Percentiles rank a stretch among this genome's conserved stretches.
Conservation (phyloP, 139 green algal species). For the Chlorella sp. region DNA sequence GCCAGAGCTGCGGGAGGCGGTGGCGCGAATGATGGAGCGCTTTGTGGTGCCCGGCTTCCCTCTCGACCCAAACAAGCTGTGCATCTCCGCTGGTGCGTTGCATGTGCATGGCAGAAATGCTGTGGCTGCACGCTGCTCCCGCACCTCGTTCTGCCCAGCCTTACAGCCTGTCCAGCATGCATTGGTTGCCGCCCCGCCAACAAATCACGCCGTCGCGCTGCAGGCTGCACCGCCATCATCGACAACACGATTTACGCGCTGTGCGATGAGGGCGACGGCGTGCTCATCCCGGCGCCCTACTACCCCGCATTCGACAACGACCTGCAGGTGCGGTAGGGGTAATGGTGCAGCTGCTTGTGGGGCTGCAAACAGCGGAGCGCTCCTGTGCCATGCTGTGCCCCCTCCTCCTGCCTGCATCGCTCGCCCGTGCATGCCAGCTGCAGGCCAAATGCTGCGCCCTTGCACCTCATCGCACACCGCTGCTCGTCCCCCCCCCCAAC, state of each 20-base stretch:
- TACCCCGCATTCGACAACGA: conserved; percentile 88
- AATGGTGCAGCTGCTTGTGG: neutral
- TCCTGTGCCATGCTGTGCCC: no score
- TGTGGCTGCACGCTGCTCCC: no score
- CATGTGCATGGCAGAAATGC: no score
- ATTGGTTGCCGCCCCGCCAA: no score
- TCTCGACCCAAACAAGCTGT: conserved; percentile 24
- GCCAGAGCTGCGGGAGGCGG: conserved; percentile 32
- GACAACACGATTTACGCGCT: conserved; percentile 69
- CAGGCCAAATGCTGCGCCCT: no score
- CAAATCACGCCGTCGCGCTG: no score
- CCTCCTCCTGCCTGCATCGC: neutral
- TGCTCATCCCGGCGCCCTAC: conserved; percentile 80
- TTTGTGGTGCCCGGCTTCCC: conserved; percentile 63
- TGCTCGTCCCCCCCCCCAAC: neutral
- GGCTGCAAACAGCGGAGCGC: neutral
- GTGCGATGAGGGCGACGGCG: conserved; percentile 43
- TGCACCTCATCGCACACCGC: neutral
- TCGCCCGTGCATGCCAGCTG: no score
- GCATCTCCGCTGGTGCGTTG: neutral
- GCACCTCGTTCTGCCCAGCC: no score
- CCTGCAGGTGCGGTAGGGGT: conserved; percentile 54
- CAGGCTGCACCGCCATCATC: conserved; percentile 64
- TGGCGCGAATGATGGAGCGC: conserved; percentile 51
- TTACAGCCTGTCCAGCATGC: no score